phyloP scores from a whole-genome alignment of 225 moss, liverwort and hornwort genomes.

The Sphagnum contortum region DNA sequence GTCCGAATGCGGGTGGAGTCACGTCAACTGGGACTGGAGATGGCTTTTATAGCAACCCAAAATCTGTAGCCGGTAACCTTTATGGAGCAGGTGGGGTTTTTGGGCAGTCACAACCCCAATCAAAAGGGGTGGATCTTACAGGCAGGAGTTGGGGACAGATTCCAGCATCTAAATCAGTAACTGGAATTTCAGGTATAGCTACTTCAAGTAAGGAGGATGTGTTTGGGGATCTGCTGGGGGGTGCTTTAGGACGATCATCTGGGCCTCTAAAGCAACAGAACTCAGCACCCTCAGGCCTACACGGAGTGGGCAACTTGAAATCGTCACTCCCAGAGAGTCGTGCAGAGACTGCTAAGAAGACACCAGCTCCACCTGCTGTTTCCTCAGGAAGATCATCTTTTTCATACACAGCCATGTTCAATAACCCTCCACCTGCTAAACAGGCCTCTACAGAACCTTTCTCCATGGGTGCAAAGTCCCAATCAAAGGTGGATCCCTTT shows the following conservation, averaged over 20 bases:
- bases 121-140: constrained; percentile 33
- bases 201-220: constrained; percentile 75
- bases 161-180: constrained; percentile 54
- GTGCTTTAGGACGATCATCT: constrained; percentile 57
- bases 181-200: constrained; percentile 68
- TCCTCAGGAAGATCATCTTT: constrained; percentile 13
- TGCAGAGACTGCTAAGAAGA: constrained; percentile 25
- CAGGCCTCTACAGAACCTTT: constrained; percentile 20
- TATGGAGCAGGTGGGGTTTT: constrained; percentile 28
- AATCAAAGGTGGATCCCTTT: constrained; percentile 51
- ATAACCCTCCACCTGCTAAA: constrained; percentile 15
- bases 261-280: constrained; percentile 61
- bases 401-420: constrained; percentile 44
- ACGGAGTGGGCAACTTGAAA: constrained; percentile 63
- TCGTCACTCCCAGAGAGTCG: constrained; percentile 50
- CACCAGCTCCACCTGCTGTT: constrained; percentile 33
- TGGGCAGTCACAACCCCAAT: constrained; percentile 2
- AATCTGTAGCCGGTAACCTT: constrained; percentile 32
- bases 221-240: constrained; percentile 90
- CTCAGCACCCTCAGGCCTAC: constrained; percentile 40
- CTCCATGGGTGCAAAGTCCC: constrained; percentile 9
- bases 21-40: constrained; percentile 12
- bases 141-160: constrained; percentile 42
- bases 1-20: constrained; percentile 18
- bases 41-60: constrained; percentile 25